Evolutionary conservation across 2,329 filamentous ascomycete species (phyloP), one percentile per base, ranked within the genome.

Genomic region (Pyrenochaeta sp.): DNA sequence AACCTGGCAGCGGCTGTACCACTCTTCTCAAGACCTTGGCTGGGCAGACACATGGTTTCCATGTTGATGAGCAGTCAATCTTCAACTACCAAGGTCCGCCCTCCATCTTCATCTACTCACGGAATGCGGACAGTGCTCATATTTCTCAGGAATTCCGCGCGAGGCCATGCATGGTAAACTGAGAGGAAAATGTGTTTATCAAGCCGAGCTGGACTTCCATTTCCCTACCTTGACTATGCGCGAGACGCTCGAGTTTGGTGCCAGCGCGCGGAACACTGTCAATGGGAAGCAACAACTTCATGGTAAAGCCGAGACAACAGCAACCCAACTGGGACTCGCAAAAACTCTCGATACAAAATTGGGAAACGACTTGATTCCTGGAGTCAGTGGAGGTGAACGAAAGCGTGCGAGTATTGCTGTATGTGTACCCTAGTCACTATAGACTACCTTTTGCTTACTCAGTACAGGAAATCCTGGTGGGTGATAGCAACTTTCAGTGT

Each of bases 331-430:
- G 9, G 31, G 31, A 34, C 19, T 34, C 7, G 13, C 31, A 4
- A 34, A 9, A 13, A 20, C 31, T 20, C 7, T 34, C 78, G 81
- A 0, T 75, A 88, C 85, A 6, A 86, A 83, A 31, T 75, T 80
- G 9, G 77, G 77, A 14, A 72, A 82, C 55, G 78, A 82, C 28
- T 82, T 76, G 47, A 73, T 83, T 14, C 74, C 80, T 13, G 81
- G 81, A 11, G 81, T 84, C 5, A 80, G 76, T 14, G 82, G 82
- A 44, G 80, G 80, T 30, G 79, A 82, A 55, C 61, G 79, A 30
- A 84, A 83, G 58, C 74, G 81, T 63, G 81, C 83, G 7, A 77
- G 73, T 43, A 82, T 84, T 44, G 76, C 80, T 1, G 81, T 83
- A 44, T 65, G 65, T 50, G 60, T 65, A 3, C 10, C 20, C 30